Evolutionary conservation across 331 rosid genomes (phyloP).

Genomic region (Dryas integrifolia): DNA sequence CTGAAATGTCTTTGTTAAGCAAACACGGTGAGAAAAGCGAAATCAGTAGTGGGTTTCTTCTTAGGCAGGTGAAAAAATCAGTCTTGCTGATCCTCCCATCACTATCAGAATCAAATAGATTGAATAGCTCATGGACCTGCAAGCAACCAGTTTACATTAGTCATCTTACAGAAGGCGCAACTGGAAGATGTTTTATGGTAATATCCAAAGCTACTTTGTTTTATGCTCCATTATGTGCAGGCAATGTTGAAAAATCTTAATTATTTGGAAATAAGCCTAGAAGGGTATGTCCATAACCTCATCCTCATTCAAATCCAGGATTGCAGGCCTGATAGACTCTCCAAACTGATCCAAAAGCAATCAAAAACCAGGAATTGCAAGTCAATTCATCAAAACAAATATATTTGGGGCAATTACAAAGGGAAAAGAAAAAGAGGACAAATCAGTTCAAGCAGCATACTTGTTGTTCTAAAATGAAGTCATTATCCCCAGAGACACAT

Average conservation of each 20-base stretch:
- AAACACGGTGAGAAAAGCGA: constrained; percentile 63
- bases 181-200: background rate
- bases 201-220: background rate
- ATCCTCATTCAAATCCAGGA: constrained; percentile 48
- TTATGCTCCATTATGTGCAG: background rate
- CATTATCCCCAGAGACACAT: constrained; percentile 45
- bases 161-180: background rate
- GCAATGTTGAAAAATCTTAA: background rate
- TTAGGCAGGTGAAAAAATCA: constrained; percentile 56
- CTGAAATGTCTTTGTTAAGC: constrained; percentile 31
- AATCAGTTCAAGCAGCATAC: constrained; percentile 39
- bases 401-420: background rate
- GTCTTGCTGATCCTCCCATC: constrained; percentile 67
- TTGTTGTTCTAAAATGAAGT: constrained; percentile 49
- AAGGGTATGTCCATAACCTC: constrained; percentile 47
- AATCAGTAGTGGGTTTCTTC: constrained; percentile 71
- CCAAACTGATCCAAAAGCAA: constrained; percentile 50
- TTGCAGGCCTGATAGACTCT: constrained; percentile 47
- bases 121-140: constrained; percentile 56
- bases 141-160: background rate
- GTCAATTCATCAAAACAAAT: background rate
- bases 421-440: constrained; percentile 5
- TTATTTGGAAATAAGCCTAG: background rate
- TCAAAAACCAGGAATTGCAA: background rate
- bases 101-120: constrained; percentile 46